Percentiles rank a stretch among this genome's conserved stretches.
Conservation (phyloP, 1,284 basidiomycete genomes). For the Ceratobasidium sp. region DNA sequence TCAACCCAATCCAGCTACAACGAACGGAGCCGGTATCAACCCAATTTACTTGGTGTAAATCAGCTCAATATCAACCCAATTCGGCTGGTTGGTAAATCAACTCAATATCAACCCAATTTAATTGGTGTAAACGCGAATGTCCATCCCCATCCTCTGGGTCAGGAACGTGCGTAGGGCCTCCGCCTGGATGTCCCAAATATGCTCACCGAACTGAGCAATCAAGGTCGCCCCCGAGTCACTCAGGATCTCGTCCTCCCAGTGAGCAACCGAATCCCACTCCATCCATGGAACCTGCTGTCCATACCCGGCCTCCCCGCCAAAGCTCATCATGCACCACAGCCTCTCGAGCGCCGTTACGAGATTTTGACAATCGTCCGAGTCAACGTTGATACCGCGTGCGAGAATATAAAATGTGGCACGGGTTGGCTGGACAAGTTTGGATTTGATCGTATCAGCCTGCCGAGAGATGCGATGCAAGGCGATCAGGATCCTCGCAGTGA, state of each 20-base stretch:
- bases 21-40: too few relatives aligned
- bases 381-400: constrained; percentile 41
- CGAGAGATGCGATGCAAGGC: constrained; percentile 42
- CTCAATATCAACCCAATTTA: too few relatives aligned
- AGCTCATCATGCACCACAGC: constrained; percentile 14
- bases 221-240: not conserved
- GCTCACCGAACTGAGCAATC: constrained; percentile 3
- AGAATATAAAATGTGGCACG: constrained; percentile 48
- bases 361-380: not conserved
- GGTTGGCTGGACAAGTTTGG: constrained; percentile 46
- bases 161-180: not conserved
- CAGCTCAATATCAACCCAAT: too few relatives aligned
- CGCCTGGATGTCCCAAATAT: constrained; percentile 10
- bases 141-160: constrained; percentile 1
- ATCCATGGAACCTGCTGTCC: constrained; percentile 2
- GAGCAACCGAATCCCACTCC: not conserved
- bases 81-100: too few relatives aligned
- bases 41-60: too few relatives aligned
- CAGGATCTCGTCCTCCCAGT: constrained; percentile 10
- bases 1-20: too few relatives aligned
- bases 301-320: constrained; percentile 3
- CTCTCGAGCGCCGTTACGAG: not conserved
- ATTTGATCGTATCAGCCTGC: constrained; percentile 43
- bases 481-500: constrained; percentile 48
- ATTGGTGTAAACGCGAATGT: too few relatives aligned